phyloP scores from a whole-genome alignment of 2,329 filamentous ascomycete genomes.

The Chaetomium olivaceum region DNA sequence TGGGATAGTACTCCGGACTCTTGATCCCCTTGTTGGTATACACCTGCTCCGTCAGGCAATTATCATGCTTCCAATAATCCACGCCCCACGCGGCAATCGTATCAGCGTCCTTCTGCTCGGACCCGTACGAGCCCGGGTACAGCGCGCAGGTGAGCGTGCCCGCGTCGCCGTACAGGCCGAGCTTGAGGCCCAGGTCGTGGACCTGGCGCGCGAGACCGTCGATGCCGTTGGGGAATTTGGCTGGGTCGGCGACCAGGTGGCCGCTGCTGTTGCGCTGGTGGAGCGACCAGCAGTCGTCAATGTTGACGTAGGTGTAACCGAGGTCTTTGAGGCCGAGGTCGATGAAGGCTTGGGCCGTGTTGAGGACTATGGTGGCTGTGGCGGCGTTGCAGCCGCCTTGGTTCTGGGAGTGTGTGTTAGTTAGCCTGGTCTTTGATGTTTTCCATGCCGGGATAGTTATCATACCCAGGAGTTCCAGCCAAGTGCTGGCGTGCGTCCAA shows the following conservation, averaged over 20 bases:
- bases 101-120: constrained; percentile 58
- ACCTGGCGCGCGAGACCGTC: constrained; percentile 53
- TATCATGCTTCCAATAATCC: constrained; percentile 62
- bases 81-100: constrained; percentile 61
- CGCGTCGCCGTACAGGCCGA: constrained; percentile 64
- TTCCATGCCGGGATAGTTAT: neutral
- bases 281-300: constrained; percentile 63
- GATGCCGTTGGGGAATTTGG: constrained; percentile 61
- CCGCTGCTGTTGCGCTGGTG: constrained; percentile 47
- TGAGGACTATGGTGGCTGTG: neutral
- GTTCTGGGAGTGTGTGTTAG: neutral
- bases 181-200: constrained; percentile 58
- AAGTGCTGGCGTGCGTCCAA: neutral
- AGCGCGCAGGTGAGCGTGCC: constrained; percentile 50
- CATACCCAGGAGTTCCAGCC: neutral
- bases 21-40: neutral
- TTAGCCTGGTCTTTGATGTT: neutral
- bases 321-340: constrained; percentile 30
- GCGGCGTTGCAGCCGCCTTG: neutral
- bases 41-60: constrained; percentile 47
- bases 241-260: constrained; percentile 48
- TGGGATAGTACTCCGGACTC: constrained; percentile 17
- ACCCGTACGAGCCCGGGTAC: constrained; percentile 58
- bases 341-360: constrained; percentile 2
- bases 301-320: constrained; percentile 60